phyloP scores from a whole-genome alignment of 163 green algal genomes.

The Chloromonas sp. region DNA sequence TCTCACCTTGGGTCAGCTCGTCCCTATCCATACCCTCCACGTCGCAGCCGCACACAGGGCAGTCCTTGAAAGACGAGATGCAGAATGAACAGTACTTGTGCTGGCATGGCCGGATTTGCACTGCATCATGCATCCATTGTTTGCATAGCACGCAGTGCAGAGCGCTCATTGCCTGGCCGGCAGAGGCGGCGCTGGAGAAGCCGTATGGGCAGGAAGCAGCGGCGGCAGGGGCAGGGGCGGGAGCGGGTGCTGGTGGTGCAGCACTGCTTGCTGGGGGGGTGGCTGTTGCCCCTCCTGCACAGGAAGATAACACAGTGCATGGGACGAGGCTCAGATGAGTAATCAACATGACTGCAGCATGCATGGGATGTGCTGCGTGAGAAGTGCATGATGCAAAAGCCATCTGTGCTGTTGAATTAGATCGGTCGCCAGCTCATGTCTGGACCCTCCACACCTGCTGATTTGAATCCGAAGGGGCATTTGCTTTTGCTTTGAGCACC shows the following conservation, averaged over 20 bases:
- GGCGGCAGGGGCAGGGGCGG: neutral
- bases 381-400: neutral
- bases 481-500: too few relatives aligned
- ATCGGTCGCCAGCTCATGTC: too few relatives aligned
- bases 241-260: neutral
- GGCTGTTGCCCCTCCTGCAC: neutral
- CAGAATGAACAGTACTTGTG: neutral
- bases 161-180: neutral
- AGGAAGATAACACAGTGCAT: neutral
- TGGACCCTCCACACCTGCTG: neutral
- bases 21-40: neutral
- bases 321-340: too few relatives aligned
- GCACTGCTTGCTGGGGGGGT: neutral
- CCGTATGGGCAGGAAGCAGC: constrained; percentile 1
- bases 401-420: too few relatives aligned
- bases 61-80: neutral
- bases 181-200: neutral
- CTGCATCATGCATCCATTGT: neutral
- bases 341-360: neutral
- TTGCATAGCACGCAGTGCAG: neutral
- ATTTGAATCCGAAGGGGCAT: neutral
- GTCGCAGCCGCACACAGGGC: constrained; percentile 6
- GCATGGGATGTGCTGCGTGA: neutral
- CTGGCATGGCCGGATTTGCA: neutral
- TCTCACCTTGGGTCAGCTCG: neutral